Evolutionary conservation across 2,329 filamentous ascomycete genomes (phyloP), one percentile per base, ranked within the genome.

Genomic region (Colletotrichum truncatum): DNA sequence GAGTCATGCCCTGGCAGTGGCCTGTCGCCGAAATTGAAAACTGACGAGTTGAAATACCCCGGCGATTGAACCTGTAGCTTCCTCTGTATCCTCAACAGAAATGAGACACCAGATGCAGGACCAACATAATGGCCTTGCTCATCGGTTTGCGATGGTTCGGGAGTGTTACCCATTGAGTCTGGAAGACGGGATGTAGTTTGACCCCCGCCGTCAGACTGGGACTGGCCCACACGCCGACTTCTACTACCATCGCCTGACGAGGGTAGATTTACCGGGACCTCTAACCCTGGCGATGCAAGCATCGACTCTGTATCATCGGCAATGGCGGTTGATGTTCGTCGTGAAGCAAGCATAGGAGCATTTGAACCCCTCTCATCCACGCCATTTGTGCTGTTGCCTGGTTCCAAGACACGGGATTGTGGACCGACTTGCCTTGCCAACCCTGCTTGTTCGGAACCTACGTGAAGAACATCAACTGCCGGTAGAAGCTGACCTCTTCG

Each of bases 11-110:
- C 76, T 1, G 77, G 76, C 32, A 85, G 80, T 3, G 83, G 84
- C 34, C 80, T 81, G 67, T 86, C 84, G 0, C 83, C 84, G 56
- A 85, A 85, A 26, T 79, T 80, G 41, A 82, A 81, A 3, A 85
- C 80, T 0, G 78, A 78, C 6, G 82, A 79, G 30, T 80, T 77
- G 30, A 75, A 75, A 7, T 73, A 74, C 2, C 78, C 76, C 6
- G 74, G 74, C 11, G 77, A 77, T 55, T 81, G 76, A 41, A 82
- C 79, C 30, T 80, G 79, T n/a, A 84, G 73, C 1, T 41, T 82
- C 74, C 56, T 78, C 30, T 73, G 71, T 5, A 73, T 69, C 60
- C 45, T 66, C 0, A 73, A 68, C 1, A 76, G 58, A 6, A 76
- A 75, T 0, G 74, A 73, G 1, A 74, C 70, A 0, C 74, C 74